A percentile compares a stretch with the other conserved stretches of the same genome.
These are phyloP conservation scores for Pseudopediastrum boryanum DNA, from an alignment of 139 green algal genomes.

Conservation along the genomic window DNA sequence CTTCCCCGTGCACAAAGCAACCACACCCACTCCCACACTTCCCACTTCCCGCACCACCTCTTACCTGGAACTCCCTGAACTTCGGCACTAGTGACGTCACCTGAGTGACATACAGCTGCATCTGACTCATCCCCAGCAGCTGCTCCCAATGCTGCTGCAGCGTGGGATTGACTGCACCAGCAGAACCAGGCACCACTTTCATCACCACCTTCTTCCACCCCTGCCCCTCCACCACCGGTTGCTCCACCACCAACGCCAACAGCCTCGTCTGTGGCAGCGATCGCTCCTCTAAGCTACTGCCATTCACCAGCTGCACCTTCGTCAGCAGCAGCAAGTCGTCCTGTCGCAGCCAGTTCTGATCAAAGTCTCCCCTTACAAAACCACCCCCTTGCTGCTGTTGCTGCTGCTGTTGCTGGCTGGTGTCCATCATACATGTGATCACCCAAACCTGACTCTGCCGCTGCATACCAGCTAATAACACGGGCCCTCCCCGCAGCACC, in stretches of 20 bases:
- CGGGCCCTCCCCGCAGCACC: not conserved
- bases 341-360: not conserved
- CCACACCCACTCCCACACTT: too few relatives aligned
- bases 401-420: not conserved
- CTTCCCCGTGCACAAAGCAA: too few relatives aligned
- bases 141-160: conserved; percentile 12
- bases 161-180: not conserved
- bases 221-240: not conserved
- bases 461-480: conserved; percentile 15
- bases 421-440: conserved; percentile 31
- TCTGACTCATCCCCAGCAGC: not conserved
- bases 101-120: conserved; percentile 25
- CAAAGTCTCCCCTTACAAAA: not conserved
- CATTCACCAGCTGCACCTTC: conserved; percentile 5
- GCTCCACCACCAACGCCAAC: not conserved
- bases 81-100: conserved; percentile 66
- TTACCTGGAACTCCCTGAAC: conserved; percentile 66
- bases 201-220: conserved; percentile 3
- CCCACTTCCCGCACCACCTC: too few relatives aligned
- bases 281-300: not conserved
- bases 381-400: conserved; percentile 5
- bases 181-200: conserved; percentile 3
- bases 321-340: conserved; percentile 46
- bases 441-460: conserved; percentile 34
- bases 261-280: conserved; percentile 18